Evolutionary conservation across 2,329 filamentous ascomycete species (phyloP).

Genomic region (Didymellaceae sp.): DNA sequence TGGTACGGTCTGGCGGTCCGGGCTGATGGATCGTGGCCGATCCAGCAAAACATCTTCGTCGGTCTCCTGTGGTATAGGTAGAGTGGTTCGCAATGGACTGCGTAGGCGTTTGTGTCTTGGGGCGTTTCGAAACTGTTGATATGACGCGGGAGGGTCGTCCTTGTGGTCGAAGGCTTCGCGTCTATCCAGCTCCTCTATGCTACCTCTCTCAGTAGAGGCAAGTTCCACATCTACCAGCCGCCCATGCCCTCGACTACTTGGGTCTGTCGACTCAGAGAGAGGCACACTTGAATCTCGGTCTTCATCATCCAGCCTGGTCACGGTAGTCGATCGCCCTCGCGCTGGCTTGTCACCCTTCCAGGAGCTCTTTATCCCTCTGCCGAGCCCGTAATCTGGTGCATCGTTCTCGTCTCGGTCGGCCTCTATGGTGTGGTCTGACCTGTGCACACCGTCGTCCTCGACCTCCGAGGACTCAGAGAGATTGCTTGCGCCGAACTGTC

Average conservation of each 20-base stretch:
- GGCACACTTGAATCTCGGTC: constrained; percentile 52
- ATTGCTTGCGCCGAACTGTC: constrained; percentile 84
- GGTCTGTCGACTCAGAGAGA: constrained; percentile 50
- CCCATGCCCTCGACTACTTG: constrained; percentile 64
- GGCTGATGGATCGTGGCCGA: constrained; percentile 54
- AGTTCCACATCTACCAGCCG: constrained; percentile 86
- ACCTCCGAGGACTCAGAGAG: constrained; percentile 85
- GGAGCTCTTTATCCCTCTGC: constrained; percentile 62
- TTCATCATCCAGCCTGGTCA: constrained; percentile 41
- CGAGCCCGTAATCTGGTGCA: constrained; percentile 49
- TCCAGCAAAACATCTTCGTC: constrained; percentile 57
- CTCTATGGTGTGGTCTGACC: constrained; percentile 59
- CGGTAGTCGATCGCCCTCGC: constrained; percentile 48
- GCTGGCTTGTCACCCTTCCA: constrained; percentile 59
- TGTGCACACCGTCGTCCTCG: constrained; percentile 68
- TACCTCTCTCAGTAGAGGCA: constrained; percentile 65
- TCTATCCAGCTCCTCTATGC: constrained; percentile 50
- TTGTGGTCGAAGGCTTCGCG: constrained; percentile 46
- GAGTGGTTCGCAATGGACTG: constrained; percentile 50
- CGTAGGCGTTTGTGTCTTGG: constrained; percentile 48
- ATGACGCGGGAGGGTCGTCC: constrained; percentile 62
- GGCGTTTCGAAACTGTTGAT: constrained; percentile 62
- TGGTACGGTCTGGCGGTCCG: constrained; percentile 61
- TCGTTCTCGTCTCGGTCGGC: constrained; percentile 51
- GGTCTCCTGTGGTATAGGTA: constrained; percentile 57